Base-by-base conservation (phyloP, 495 filamentous ascomycete genomes). In the Podospora anserina region DNA sequence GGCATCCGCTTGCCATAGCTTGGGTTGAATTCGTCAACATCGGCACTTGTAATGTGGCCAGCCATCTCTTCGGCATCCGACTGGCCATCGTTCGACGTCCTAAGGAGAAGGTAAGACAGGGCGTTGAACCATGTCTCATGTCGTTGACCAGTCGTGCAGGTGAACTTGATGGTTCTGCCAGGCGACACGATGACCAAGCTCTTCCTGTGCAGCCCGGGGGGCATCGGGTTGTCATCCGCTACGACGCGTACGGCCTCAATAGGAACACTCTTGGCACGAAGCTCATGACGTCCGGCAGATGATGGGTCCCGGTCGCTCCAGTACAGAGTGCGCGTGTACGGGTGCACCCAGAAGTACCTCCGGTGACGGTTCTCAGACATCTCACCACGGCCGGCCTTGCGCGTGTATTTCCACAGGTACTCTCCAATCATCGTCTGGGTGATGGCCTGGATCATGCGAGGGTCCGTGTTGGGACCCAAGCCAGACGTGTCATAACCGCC, bases 381-480 rank as follows among this genome's bases (percentile, higher is more conserved):
- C 61, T 92, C 89, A 65, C 87, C 89, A 4, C 94, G 89, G 19
- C 93, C 94, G 67, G 93, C 84, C 79, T 92, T 96, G 69, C 96
- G 90, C 1, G 94, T 98, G 78, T 99, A 99, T 75, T 99, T 99
- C 95, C 95, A 99, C 18, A 98, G 86, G 78, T 93, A 97, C 75
- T 99, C 95, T 64, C 95, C 95, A 75, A 98, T 98, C 95, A 99
- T 99, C 13, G 95, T 99, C 79, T 99, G 95, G 5, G 96, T 98
- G 69, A 99, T 97, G 58, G 95, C 95, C 82, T 98, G 94, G 67
- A 99, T 98, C 93, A 99, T 98, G 69, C 95, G 89, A 63, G 95
- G 94, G 78, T 99, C 95, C 0, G 93, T 97, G 49, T 84, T 85
- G 39, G 85, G 77, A 3, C 86, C 84, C 55, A 90, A 79, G 34